phyloP scores from a whole-genome alignment of 177 flowering plant genomes.

The Vitis hybrid region DNA sequence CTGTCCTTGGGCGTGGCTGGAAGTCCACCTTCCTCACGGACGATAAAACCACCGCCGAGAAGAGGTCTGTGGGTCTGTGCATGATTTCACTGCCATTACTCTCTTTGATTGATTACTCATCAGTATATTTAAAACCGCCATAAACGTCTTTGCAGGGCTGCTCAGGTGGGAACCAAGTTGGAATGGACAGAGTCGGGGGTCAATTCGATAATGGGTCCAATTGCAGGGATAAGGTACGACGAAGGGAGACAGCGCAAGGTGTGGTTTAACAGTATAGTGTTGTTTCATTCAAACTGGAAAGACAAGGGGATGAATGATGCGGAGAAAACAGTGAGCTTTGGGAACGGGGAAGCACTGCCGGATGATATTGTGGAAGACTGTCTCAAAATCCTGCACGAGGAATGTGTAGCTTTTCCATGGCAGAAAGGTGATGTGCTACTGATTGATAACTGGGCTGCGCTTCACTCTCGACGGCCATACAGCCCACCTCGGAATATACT shows the following conservation, averaged over 20 bases:
- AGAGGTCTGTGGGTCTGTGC: conserved; percentile 51
- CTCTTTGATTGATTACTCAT: no score
- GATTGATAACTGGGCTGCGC: conserved; percentile 91
- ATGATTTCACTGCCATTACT: no score
- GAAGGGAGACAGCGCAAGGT: conserved; percentile 61
- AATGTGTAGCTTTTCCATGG: conserved; percentile 83
- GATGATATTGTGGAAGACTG: conserved; percentile 62
- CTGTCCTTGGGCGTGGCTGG: conserved; percentile 95
- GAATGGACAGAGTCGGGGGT: conserved; percentile 81
- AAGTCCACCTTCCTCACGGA: conserved; percentile 81
- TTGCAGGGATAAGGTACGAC: conserved; percentile 73
- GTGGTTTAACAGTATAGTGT: conserved; percentile 92
- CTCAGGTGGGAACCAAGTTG: conserved; percentile 72
- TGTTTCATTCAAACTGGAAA: conserved; percentile 79
- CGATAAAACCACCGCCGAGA: conserved; percentile 74
- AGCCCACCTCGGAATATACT: conserved; percentile 75
- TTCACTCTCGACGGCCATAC: conserved; percentile 73
- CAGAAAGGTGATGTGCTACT: conserved; percentile 72
- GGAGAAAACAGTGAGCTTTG: conserved; percentile 63
- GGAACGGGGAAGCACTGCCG: conserved; percentile 76
- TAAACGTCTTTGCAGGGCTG: conserved; percentile 52
- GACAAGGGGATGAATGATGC: conserved; percentile 62
- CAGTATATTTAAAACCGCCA: no score
- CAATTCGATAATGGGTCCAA: conserved; percentile 79
- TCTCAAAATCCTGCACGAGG: conserved; percentile 66